A percentile compares a stretch with the other conserved stretches of the same genome.
Evolutionary conservation across 2,329 filamentous ascomycete genomes (phyloP).

Genomic region (Dactylonectria macrodidyma): DNA sequence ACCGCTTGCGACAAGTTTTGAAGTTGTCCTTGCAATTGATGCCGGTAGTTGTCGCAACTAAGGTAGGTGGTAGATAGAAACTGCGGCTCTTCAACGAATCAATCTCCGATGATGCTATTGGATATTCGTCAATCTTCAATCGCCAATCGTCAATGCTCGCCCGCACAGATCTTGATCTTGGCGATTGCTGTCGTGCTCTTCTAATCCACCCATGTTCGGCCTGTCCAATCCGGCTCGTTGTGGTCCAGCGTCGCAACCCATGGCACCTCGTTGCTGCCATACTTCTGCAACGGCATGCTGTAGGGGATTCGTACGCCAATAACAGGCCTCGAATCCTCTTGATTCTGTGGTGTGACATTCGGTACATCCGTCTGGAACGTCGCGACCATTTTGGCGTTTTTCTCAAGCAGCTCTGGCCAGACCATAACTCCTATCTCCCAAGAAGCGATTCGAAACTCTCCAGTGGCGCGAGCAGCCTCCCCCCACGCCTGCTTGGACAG

Average conservation of each 20-base stretch:
- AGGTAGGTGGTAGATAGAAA: not conserved
- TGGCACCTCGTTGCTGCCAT: conserved; percentile 75
- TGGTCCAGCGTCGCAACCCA: conserved; percentile 81
- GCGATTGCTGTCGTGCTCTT: conserved; percentile 15
- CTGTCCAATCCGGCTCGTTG: conserved; percentile 73
- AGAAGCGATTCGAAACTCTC: conserved; percentile 80
- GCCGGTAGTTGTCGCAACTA: conserved; percentile 4
- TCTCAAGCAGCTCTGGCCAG: conserved; percentile 76
- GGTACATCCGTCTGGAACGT: conserved; percentile 76
- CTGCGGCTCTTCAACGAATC: conserved; percentile 9
- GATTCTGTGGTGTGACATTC: conserved; percentile 36
- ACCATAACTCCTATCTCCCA: conserved; percentile 89
- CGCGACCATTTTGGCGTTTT: conserved; percentile 73
- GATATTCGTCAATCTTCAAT: not conserved
- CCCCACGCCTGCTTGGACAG: conserved; percentile 93
- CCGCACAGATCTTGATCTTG: conserved; percentile 17
- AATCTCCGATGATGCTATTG: conserved; percentile 17
- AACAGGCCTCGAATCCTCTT: conserved; percentile 52
- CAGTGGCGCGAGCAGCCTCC: conserved; percentile 68
- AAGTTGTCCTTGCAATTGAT: conserved; percentile 6
- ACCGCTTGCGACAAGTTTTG: conserved; percentile 26
- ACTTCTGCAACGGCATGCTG: conserved; percentile 79
- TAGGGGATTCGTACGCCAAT: conserved; percentile 89
- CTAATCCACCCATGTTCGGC: conserved; percentile 55
- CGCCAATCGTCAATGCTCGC: not conserved